Evolutionary conservation across 139 green algal genomes (phyloP), one percentile per base, ranked within the genome.

Genomic region (Trebouxia sp.): DNA sequence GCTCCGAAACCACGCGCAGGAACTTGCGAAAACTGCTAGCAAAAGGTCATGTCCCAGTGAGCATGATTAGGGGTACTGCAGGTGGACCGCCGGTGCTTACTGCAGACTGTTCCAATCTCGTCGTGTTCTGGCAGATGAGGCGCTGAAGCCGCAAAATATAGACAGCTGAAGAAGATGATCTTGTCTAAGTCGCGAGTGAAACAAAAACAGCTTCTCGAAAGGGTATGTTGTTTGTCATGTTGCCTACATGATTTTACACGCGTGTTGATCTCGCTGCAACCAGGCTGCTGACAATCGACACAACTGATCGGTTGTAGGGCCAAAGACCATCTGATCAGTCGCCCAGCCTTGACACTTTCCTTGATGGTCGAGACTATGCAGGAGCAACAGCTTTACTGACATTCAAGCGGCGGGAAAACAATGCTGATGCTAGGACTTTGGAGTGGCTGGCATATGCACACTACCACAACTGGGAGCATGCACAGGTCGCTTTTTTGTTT

Each of bases 381-480:
- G 92, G 91, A 5, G 91, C 92, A 5, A 87, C 93, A 53, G 85
- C 92, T 3, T 75, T 95, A 38, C 83, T 96, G 0, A 84, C 90
- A 32, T 94, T 94, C 50, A 86, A 92, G 78, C 80, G 81, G 0
- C 83, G 91, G 39, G 70, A 77, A 14, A 86, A 83, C n/a, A 48
- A 62, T 8, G 70, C 84, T 26, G 88, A 95, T 58, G 51, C 83
- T 24, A 87, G 88, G 66, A 87, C 84, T 24, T 32, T 90, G 10
- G 88, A 94, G 45, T 96, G 92, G 91, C 87, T 94, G 24, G 93
- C 91, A 24, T 97, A 96, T 50, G 86, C 81, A 62, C 88, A 95
- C 39, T 95, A 94, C 74, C 93, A 97, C 62, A 88, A 86, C 82
- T 91, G 92, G 1, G 90, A 94, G 70, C 92, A 96, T 83, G 91